Evolutionary conservation across 805 yeast genomes (phyloP), one percentile per base, ranked within the genome.

Genomic region (Candida quercuum): DNA sequence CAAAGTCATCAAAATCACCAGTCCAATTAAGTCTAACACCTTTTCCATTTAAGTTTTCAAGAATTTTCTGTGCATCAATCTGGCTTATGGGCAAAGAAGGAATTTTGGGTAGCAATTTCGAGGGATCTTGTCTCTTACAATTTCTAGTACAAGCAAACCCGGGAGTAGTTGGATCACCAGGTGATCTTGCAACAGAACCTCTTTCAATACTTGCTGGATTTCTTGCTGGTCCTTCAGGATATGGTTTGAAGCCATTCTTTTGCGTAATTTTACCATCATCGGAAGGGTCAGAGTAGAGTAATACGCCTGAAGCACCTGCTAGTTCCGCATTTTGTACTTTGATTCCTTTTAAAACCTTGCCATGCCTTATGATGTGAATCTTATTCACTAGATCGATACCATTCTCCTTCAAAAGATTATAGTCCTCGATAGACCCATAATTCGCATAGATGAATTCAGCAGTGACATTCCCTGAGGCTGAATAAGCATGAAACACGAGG

Each of bases 111-210:
- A 74, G 59, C 21, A 60, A 63, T 6, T 59, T 63, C 15, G 55
- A 49, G 0, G 78, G 73, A 15, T 67, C 55, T 4, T 56, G 41
- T 33, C 75, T 51, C 40, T 61, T 68, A 26, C 63, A 59, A 29
- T 64, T 53, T 7, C 52, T 52, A 22, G 71, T 72, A 17, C 84
- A 74, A 2, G 86, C 71, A 61, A 74, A 76, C 3, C 86, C 86
- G 7, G 86, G 86, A 2, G 88, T 80, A 0, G 88, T 78, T 25
- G 89, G 89, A 52, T 82, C 91, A 11, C 89, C 89, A 0, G 88
- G 86, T 35, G 68, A 67, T 23, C 73, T 74, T 3, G 77, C 76
- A 1, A 74, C 79, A 8, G 84, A 70, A 3, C 78, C 82, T 52
- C 85, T 66, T 49, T 78, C 78, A 20, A 82, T 73, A 8, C 79